Evolutionary conservation across 2,329 filamentous ascomycete genomes (phyloP).

Genomic region (Allantophomopsis cytisporea): DNA sequence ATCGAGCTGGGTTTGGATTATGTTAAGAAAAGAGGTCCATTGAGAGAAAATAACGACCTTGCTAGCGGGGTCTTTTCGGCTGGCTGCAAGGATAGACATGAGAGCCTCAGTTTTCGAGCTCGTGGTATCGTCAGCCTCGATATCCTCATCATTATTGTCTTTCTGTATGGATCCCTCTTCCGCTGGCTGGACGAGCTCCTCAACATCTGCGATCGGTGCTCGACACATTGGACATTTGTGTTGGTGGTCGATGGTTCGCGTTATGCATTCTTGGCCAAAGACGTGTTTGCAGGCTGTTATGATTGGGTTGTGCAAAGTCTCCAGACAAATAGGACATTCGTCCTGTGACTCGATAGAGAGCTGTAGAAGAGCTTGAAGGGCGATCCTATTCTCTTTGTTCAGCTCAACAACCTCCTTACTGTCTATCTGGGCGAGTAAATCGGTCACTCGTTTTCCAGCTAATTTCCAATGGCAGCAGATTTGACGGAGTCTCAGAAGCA

Average conservation of each 20-base stretch:
- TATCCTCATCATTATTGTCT: conserved; percentile 18
- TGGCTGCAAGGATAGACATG: conserved; percentile 60
- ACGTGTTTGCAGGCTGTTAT: conserved; percentile 79
- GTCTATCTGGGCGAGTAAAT: conserved; percentile 58
- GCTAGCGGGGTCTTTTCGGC: conserved; percentile 44
- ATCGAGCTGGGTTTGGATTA: conserved; percentile 56
- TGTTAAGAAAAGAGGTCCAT: conserved; percentile 62
- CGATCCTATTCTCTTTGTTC: conserved; percentile 56
- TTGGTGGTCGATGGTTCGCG: conserved; percentile 59
- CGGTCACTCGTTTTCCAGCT: conserved; percentile 59
- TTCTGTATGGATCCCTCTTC: conserved; percentile 23
- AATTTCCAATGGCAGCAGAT: conserved; percentile 84
- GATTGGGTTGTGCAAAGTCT: conserved; percentile 55
- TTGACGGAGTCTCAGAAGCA: conserved; percentile 71
- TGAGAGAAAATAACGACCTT: conserved; percentile 67
- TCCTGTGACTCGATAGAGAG: conserved; percentile 70
- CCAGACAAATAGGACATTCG: conserved; percentile 72
- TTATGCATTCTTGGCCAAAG: conserved; percentile 65
- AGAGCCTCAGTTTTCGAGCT: conserved; percentile 77
- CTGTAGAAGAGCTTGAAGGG: conserved; percentile 63
- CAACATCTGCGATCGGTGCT: conserved; percentile 44
- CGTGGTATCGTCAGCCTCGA: conserved; percentile 35
- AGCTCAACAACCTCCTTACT: conserved; percentile 53
- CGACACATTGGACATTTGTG: conserved; percentile 79
- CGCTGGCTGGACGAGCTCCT: conserved; percentile 53